Evolutionary conservation across 73 alveolate genomes (phyloP).

Genomic region (Loxodes magnus): DNA sequence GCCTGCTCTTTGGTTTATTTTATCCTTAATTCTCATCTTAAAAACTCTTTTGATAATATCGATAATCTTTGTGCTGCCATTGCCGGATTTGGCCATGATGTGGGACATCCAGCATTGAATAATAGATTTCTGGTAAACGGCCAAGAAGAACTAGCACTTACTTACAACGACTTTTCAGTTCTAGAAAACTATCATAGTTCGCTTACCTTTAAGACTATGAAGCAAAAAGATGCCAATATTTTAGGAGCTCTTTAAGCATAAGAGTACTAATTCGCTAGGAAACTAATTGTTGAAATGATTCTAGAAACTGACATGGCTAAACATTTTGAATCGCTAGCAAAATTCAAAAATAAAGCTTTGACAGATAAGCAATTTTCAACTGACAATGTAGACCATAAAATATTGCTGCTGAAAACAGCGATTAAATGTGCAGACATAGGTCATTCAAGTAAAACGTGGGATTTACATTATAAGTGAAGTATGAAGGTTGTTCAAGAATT

Average conservation of each 20-base stretch:
- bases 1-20: no score
- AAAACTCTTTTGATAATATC: no score
- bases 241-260: constrained; percentile 25
- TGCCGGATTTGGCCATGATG: constrained; percentile 49
- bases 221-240: constrained; percentile 27
- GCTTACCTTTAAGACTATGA: constrained; percentile 34
- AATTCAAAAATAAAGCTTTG: constrained; percentile 7
- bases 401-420: not conserved
- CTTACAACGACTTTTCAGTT: constrained; percentile 55
- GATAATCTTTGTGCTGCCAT: no score
- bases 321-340: constrained; percentile 30
- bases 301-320: constrained; percentile 74
- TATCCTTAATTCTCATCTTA: no score
- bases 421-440: constrained; percentile 12
- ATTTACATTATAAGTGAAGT: constrained; percentile 10
- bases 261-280: constrained; percentile 35
- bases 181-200: constrained; percentile 65
- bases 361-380: not conserved
- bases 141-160: constrained; percentile 37
- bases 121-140: constrained; percentile 41
- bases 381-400: not conserved
- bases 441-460: constrained; percentile 3
- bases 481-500: constrained; percentile 14
- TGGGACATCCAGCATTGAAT: constrained; percentile 60
- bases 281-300: constrained; percentile 51